Base-by-base conservation (phyloP, 495 filamentous ascomycete species). In the Penicillium subrubescens region DNA sequence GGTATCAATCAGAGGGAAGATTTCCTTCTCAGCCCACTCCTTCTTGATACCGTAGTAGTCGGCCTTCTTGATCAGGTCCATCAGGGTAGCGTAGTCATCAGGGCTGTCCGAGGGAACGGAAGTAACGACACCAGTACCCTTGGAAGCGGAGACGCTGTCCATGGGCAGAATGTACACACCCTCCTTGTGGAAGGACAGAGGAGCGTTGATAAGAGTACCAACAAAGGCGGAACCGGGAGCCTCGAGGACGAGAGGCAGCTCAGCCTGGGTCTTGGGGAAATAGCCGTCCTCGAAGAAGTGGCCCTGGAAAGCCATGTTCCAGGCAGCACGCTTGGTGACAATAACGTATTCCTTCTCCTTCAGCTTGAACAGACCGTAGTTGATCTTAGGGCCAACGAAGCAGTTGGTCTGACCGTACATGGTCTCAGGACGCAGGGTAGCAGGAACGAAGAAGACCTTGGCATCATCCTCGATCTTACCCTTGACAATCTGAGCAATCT, bases 381-480 rank as follows among this genome's bases (percentile, higher is more conserved):
- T 87, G 68, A 96, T 89, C 75, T 89, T 92, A 2, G 95, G 94
- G 31, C 93, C 91, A 55, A 99, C 92, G 70, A 99, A 99, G 76
- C 93, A 97, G 80, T 92, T 95, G 1, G 88, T 94, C 76, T 99
- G 95, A 29, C 95, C 95, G 70, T 97, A 97, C 94, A 99, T 97
- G 19, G 95, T 99, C 81, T 99, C 95, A 21, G 95, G 92, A 67
- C 95, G 86, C 62, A 99, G 84, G 62, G 95, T 97, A 25, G 95
- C 95, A 4, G 95, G 90, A 43, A 96, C 87, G 66, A 99, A 90
- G 76, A 89, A 97, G 29, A 97, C 90, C 60, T 92, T 90, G 27
- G 91, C 90, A 65, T 83, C 87, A 8, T 89, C 85, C 35, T 94
- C 90, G n/a, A 97, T 81, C 77, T 93, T 93, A 53, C 87, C 89